These are phyloP conservation scores for Salix arbutifolia DNA, from an alignment of 345 rosid genomes.

Conservation along the genomic window DNA sequence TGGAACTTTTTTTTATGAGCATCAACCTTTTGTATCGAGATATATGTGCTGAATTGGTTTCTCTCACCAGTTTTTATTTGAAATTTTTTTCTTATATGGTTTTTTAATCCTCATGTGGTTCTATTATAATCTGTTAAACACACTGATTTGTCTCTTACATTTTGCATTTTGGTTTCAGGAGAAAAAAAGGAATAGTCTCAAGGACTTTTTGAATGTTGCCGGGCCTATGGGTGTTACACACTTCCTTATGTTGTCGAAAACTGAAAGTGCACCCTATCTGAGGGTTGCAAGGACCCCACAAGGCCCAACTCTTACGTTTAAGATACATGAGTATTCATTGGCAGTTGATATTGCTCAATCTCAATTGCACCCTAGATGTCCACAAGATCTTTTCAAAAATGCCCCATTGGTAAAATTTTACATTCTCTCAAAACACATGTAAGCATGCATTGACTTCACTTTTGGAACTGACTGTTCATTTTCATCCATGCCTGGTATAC, in stretches of 20 bases:
- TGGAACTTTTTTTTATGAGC: background rate
- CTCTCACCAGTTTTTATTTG: background rate
- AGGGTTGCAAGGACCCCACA: slow-evolving; percentile 94
- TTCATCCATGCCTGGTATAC: background rate
- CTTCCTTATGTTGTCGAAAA: slow-evolving; percentile 80
- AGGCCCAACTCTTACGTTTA: slow-evolving; percentile 86
- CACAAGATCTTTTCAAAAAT: slow-evolving; percentile 80
- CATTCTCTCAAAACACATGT: background rate
- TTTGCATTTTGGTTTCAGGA: slow-evolving; percentile 47
- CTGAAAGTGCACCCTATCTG: slow-evolving; percentile 55
- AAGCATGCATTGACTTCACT: background rate
- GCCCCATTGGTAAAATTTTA: slow-evolving; percentile 65
- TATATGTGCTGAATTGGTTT: background rate
- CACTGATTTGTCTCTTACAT: background rate
- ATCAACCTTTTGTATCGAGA: background rate
- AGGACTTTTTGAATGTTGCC: slow-evolving; percentile 81
- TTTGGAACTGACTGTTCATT: background rate
- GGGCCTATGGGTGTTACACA: slow-evolving; percentile 98
- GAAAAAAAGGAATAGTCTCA: slow-evolving; percentile 77
- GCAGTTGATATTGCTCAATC: slow-evolving; percentile 79
- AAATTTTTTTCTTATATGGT: background rate
- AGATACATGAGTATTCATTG: slow-evolving; percentile 68
- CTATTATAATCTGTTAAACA: background rate
- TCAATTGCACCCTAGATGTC: slow-evolving; percentile 86
- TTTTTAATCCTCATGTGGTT: background rate